phyloP scores from a whole-genome alignment of 2,329 filamentous ascomycete species.

The Cladosporium austrohemisphaericum region DNA sequence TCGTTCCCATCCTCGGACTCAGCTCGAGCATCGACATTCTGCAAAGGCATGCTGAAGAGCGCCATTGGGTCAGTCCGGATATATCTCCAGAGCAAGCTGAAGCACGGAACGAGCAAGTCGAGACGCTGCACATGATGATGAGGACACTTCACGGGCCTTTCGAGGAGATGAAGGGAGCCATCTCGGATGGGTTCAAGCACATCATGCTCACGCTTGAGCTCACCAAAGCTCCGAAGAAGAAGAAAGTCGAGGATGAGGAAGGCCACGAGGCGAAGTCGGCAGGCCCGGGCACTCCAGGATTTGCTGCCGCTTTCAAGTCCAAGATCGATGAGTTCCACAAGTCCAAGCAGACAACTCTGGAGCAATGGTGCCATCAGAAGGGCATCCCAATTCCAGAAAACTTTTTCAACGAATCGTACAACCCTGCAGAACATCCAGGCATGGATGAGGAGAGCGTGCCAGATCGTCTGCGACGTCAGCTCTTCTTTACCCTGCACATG shows the following conservation, averaged over 20 bases:
- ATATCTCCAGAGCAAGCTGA: slow-evolving; percentile 18
- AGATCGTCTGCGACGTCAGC: slow-evolving; percentile 62
- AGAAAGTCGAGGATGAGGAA: slow-evolving; percentile 25
- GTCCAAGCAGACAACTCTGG: slow-evolving; percentile 57
- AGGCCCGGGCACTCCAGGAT: slow-evolving; percentile 58
- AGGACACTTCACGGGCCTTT: slow-evolving; percentile 66
- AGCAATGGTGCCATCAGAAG: slow-evolving; percentile 43
- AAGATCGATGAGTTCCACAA: slow-evolving; percentile 56
- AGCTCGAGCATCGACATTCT: slow-evolving; percentile 69
- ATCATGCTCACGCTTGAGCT: slow-evolving; percentile 54
- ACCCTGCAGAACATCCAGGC: slow-evolving; percentile 46
- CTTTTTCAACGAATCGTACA: slow-evolving; percentile 42
- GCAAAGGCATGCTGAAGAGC: slow-evolving; percentile 57
- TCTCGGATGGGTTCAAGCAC: slow-evolving; percentile 65
- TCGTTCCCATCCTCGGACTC: slow-evolving; percentile 65
- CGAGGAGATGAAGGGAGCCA: slow-evolving; percentile 56
- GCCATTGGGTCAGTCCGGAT: slow-evolving; percentile 43
- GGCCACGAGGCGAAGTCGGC: slow-evolving; percentile 35
- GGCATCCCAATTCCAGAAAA: slow-evolving; percentile 47
- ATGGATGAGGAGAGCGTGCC: slow-evolving; percentile 53
- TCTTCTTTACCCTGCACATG: slow-evolving; percentile 68
- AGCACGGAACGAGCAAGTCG: slow-evolving; percentile 22
- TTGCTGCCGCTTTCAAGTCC: slow-evolving; percentile 51
- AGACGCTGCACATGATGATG: slow-evolving; percentile 63
- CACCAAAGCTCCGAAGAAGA: slow-evolving; percentile 35